Evolutionary conservation across 805 yeast species (phyloP).

Genomic region (Ogataea trehalophila): DNA sequence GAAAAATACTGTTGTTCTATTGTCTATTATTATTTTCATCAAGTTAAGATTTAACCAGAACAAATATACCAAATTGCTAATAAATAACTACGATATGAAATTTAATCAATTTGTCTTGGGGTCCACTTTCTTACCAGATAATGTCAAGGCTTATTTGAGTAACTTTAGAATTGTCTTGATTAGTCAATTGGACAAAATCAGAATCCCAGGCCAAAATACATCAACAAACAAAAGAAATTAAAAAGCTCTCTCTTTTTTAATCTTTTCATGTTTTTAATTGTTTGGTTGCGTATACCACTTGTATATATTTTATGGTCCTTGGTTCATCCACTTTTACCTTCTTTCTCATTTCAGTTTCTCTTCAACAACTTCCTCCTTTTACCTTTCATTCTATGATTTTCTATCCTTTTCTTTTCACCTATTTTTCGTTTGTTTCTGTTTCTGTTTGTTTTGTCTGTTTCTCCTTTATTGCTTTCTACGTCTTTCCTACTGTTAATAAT

Average conservation of each 20-base stretch:
- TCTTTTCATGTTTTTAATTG: not conserved
- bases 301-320: not conserved
- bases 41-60: constrained; percentile 58
- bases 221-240: constrained; percentile 10
- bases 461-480: no score
- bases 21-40: constrained; percentile 48
- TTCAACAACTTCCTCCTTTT: not conserved
- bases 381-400: not conserved
- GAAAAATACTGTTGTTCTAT: constrained; percentile 35
- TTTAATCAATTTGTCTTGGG: constrained; percentile 34
- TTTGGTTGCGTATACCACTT: not conserved
- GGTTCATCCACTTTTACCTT: no score
- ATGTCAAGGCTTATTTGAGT: constrained; percentile 8
- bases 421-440: not conserved
- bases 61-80: constrained; percentile 45
- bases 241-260: not conserved
- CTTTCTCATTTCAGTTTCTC: not conserved
- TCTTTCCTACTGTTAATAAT: no score
- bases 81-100: constrained; percentile 41
- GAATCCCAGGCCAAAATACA: constrained; percentile 7
- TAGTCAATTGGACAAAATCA: constrained; percentile 10
- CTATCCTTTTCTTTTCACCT: not conserved
- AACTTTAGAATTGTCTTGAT: constrained; percentile 7
- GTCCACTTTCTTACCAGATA: constrained; percentile 33
- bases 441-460: not conserved